phyloP scores from a whole-genome alignment of 176 grass and related monocot genomes.

The Elaeis guineensis region DNA sequence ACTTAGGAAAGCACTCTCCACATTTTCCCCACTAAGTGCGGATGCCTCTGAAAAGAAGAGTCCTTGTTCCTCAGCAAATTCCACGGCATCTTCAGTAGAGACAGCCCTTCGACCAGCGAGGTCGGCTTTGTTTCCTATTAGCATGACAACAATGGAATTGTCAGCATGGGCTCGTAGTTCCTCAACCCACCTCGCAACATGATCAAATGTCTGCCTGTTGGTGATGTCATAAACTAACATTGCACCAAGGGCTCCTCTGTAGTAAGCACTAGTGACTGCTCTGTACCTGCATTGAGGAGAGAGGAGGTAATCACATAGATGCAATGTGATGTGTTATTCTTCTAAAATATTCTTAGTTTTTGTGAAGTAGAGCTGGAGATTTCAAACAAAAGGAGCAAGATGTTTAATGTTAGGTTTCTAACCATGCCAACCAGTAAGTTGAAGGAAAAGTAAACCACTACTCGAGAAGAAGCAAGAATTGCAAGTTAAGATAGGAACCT shows the following conservation, averaged over 20 bases:
- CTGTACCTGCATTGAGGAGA: constrained; percentile 37
- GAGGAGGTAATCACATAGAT: too few species aligned
- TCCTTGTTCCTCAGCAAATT: constrained; percentile 77
- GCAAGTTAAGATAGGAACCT: too few species aligned
- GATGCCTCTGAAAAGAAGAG: constrained; percentile 87
- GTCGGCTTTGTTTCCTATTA: constrained; percentile 88
- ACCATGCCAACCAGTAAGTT: too few species aligned
- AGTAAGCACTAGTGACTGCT: constrained; percentile 85
- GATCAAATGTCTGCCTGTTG: constrained; percentile 32
- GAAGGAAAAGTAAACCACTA: too few species aligned
- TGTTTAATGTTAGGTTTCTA: too few species aligned
- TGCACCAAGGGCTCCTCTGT: constrained; percentile 70
- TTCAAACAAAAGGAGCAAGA: too few species aligned
- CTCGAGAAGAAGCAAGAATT: too few species aligned
- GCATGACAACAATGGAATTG: constrained; percentile 63
- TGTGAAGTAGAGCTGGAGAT: too few species aligned
- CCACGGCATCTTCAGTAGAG: constrained; percentile 30
- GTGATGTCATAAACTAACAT: constrained; percentile 94
- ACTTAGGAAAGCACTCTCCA: constrained; percentile 52
- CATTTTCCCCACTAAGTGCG: constrained; percentile 70
- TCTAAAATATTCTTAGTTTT: too few species aligned
- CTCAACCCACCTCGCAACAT: constrained; percentile 51
- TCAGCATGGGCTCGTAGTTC: constrained; percentile 77
- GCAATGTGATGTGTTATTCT: too few species aligned
- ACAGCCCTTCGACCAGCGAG: constrained; percentile 37